These are phyloP conservation scores for Sicyos edulis DNA, from an alignment of 306 rosid species.

Conservation along the genomic window DNA sequence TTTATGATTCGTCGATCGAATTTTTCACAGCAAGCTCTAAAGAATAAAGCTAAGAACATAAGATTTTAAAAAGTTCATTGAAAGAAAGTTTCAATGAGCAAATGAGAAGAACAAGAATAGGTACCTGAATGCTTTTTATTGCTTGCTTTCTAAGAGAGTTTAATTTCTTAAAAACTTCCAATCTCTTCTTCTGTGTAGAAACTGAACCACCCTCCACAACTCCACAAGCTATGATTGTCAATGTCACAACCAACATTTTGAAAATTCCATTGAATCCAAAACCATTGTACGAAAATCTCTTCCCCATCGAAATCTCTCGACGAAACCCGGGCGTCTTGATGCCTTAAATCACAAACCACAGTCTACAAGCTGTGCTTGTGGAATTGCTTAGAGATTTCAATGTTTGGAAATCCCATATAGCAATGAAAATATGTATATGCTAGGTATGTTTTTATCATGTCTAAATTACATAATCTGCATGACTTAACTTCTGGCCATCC, in stretches of 20 bases:
- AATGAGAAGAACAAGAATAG: slow-evolving; percentile 12
- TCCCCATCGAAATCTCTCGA: neutral
- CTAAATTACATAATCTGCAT: slow-evolving; percentile 13
- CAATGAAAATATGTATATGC: neutral
- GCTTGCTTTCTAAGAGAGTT: slow-evolving; percentile 40
- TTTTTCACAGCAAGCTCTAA: neutral
- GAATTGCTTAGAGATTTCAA: slow-evolving; percentile 8
- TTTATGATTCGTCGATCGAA: neutral
- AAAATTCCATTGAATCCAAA: slow-evolving; percentile 8
- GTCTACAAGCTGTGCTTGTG: neutral
- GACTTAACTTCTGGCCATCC: slow-evolving; percentile 21
- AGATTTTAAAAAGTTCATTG: no score
- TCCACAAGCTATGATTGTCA: slow-evolving; percentile 20
- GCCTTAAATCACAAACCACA: slow-evolving; percentile 6
- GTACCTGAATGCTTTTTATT: slow-evolving; percentile 45
- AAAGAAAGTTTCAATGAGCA: neutral
- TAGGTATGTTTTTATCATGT: neutral
- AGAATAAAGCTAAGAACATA: no score
- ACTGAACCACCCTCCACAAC: slow-evolving; percentile 24
- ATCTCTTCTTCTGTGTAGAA: slow-evolving; percentile 29
- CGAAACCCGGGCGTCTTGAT: neutral
- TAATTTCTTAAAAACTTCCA: slow-evolving; percentile 44
- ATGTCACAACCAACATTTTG: slow-evolving; percentile 31
- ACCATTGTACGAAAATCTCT: neutral
- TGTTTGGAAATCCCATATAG: neutral